Conservation (phyloP, 495 filamentous ascomycete species). For the Astrothelium subdiscretum region DNA sequence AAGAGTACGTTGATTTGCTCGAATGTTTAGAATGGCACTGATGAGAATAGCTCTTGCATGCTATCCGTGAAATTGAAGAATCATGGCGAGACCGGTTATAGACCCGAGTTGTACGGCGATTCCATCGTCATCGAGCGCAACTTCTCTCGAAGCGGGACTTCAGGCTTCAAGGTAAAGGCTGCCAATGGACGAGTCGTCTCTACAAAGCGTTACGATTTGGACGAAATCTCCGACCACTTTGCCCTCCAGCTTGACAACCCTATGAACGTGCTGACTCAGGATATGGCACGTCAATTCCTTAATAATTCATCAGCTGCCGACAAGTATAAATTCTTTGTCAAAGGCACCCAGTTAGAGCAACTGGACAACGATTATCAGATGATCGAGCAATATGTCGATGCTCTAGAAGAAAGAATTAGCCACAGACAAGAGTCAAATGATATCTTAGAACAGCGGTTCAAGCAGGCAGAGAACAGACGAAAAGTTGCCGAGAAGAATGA, state of each 20-base stretch:
- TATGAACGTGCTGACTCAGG: slow-evolving; percentile 94
- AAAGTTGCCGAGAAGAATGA: slow-evolving; percentile 35
- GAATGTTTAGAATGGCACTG: slow-evolving; percentile 26
- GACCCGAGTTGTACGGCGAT: slow-evolving; percentile 70
- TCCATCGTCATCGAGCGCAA: slow-evolving; percentile 83
- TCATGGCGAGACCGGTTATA: slow-evolving; percentile 67
- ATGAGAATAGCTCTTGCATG: slow-evolving; percentile 30
- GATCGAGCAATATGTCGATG: slow-evolving; percentile 58
- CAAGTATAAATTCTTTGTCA: slow-evolving; percentile 95
- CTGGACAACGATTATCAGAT: slow-evolving; percentile 84
- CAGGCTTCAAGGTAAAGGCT: slow-evolving; percentile 79
- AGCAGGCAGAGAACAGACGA: slow-evolving; percentile 34
- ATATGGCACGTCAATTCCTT: slow-evolving; percentile 87
- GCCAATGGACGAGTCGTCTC: slow-evolving; percentile 60
- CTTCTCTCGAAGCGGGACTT: slow-evolving; percentile 65
- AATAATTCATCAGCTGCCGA: slow-evolving; percentile 66
- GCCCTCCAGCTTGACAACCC: slow-evolving; percentile 94
- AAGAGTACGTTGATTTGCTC: slow-evolving; percentile 41
- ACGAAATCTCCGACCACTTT: slow-evolving; percentile 86
- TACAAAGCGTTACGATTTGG: slow-evolving; percentile 75
- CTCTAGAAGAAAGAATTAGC: slow-evolving; percentile 48
- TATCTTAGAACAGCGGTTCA: slow-evolving; percentile 29
- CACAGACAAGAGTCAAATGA: slow-evolving; percentile 38
- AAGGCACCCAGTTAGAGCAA: slow-evolving; percentile 86
- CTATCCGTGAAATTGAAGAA: slow-evolving; percentile 84